Conservation (phyloP, 495 filamentous ascomycete genomes). For the Podospora pseudopauciseta region DNA sequence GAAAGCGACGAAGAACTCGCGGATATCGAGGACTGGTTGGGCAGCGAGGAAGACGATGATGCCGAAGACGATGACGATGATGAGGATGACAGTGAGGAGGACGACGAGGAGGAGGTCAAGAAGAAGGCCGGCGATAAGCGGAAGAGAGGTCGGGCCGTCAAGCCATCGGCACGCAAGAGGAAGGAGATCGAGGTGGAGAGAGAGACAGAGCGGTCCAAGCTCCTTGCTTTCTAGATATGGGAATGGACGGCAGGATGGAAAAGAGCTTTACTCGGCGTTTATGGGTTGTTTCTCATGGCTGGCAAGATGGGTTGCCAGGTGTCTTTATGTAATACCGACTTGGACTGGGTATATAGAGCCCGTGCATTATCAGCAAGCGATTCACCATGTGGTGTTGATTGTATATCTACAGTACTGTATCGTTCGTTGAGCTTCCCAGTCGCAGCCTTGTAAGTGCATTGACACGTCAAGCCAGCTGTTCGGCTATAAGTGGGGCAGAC, state of each 20-base stretch:
- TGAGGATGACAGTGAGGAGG: slow-evolving; percentile 41
- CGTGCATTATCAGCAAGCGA: neutral
- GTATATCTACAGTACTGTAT: neutral
- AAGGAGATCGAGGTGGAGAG: slow-evolving; percentile 72
- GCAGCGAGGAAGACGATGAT: slow-evolving; percentile 47
- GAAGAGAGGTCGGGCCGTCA: slow-evolving; percentile 57
- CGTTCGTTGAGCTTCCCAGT: neutral
- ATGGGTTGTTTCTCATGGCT: neutral
- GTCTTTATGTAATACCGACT: neutral
- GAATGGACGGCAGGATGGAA: neutral
- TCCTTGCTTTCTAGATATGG: slow-evolving; percentile 41
- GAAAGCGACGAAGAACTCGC: slow-evolving; percentile 52
- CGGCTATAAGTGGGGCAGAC: neutral
- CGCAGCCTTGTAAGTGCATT: neutral
- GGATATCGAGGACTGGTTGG: slow-evolving; percentile 50
- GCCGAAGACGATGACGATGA: slow-evolving; percentile 48
- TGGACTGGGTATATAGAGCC: neutral
- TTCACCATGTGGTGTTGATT: neutral
- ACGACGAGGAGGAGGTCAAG: slow-evolving; percentile 37
- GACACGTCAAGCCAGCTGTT: neutral
- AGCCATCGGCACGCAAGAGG: slow-evolving; percentile 61
- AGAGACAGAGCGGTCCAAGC: slow-evolving; percentile 46
- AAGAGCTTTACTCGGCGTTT: neutral
- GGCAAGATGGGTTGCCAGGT: neutral
- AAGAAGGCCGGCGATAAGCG: slow-evolving; percentile 60